Conservation (phyloP, 331 rosid species). For the Pyrus hybrid region DNA sequence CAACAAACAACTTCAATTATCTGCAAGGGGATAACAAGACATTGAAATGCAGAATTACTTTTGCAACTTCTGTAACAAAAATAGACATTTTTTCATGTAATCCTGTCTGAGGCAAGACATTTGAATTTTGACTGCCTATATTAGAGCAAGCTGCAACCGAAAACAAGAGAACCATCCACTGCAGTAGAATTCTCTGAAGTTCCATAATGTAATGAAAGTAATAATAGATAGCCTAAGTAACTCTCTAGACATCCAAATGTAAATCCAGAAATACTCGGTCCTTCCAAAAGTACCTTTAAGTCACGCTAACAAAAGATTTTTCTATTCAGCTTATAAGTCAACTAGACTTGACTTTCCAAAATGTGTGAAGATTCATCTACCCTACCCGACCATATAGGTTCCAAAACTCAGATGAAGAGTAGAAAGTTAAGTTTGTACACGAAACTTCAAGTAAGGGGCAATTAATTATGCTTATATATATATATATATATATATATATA, state of each 20-base stretch:
- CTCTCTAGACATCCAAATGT: not conserved
- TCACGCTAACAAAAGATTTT: not conserved
- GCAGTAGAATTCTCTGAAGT: not conserved
- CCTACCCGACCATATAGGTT: not conserved
- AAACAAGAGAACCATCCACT: not conserved
- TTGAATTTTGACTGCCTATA: not conserved
- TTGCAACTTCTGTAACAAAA: not conserved
- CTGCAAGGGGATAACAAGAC: constrained; percentile 36
- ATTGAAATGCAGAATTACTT: not conserved
- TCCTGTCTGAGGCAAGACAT: not conserved
- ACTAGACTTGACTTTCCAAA: not conserved
- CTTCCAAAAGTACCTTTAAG: not conserved
- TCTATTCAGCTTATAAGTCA: not conserved
- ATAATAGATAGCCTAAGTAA: not conserved
- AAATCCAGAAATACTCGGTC: not conserved
- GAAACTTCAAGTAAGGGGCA: not conserved
- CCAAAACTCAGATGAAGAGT: not conserved
- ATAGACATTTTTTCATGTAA: not conserved
- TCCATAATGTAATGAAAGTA: not conserved
- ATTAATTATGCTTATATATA: not conserved
- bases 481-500: too few species aligned
- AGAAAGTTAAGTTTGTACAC: not conserved
- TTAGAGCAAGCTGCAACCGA: not conserved
- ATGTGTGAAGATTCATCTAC: not conserved
- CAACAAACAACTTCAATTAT: constrained; percentile 96